phyloP scores from a whole-genome alignment of 73 alveolate genomes.

The Effrenium voratum region DNA sequence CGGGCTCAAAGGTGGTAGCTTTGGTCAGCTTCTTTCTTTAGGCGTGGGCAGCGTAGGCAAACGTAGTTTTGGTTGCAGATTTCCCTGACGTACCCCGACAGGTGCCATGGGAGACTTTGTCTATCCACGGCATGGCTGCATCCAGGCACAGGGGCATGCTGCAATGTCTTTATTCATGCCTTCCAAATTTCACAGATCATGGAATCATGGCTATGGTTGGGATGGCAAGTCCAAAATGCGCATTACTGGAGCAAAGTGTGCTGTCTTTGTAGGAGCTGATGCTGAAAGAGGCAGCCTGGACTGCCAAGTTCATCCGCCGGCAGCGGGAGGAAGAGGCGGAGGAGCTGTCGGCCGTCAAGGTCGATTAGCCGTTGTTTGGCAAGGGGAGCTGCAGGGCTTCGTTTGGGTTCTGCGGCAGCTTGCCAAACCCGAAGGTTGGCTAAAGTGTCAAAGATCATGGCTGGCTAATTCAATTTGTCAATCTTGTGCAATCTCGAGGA shows the following conservation, averaged over 20 bases:
- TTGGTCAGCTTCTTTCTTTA: too few relatives aligned
- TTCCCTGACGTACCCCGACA: too few relatives aligned
- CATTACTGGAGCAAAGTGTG: not conserved
- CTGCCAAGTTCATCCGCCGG: conserved; percentile 93
- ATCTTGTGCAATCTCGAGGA: conserved; percentile 8
- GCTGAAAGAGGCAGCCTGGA: conserved; percentile 93
- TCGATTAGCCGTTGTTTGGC: too few relatives aligned
- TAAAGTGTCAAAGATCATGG: not conserved
- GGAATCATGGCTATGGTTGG: not conserved
- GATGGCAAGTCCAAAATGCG: not conserved
- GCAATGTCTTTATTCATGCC: too few relatives aligned
- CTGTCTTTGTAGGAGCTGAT: conserved; percentile 53
- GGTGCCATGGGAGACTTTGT: conserved; percentile 88
- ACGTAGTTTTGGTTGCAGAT: too few relatives aligned
- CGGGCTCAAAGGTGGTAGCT: too few relatives aligned
- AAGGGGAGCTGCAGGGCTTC: too few relatives aligned
- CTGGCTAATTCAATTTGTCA: not conserved
- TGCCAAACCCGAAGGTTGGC: not conserved
- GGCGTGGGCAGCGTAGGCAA: too few relatives aligned
- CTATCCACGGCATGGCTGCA: conserved; percentile 88
- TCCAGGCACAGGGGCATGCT: conserved; percentile 37
- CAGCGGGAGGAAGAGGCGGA: conserved; percentile 93
- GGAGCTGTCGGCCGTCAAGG: too few relatives aligned
- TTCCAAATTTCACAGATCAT: too few relatives aligned
- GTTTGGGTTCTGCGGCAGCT: too few relatives aligned